Conservation (phyloP, 139 green algal species). For the Haematococcus sp. region DNA sequence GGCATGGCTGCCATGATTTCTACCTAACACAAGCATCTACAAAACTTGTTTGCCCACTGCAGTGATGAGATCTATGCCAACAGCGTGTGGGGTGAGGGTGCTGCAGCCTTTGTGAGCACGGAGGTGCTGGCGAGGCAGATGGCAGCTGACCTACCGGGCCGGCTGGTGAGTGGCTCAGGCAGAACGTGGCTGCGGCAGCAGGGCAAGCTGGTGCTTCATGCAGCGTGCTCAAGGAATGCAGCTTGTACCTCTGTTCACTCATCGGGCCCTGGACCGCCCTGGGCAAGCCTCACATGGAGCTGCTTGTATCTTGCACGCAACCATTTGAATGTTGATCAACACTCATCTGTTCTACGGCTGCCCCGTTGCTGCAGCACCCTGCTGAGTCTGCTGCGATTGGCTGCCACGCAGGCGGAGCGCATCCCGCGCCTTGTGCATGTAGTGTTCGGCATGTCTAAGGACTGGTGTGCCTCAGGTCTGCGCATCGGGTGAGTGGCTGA, state of each 20-base stretch:
- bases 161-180: not conserved
- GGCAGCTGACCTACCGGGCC: conserved; percentile 14
- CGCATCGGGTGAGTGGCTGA: conserved; percentile 45
- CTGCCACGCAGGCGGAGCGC: conserved; percentile 8
- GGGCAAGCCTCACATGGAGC: too few species aligned
- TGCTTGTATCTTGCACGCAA: too few species aligned
- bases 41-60: conserved; percentile 4
- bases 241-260: too few species aligned
- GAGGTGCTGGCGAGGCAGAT: conserved; percentile 42
- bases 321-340: too few species aligned
- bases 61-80: conserved; percentile 82
- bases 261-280: too few species aligned
- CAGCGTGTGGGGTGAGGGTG: conserved; percentile 47
- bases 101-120: conserved; percentile 30
- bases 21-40: too few species aligned
- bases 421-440: conserved; percentile 44
- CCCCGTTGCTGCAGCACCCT: not conserved
- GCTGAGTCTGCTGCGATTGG: not conserved
- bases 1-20: too few species aligned
- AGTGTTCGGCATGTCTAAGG: conserved; percentile 34
- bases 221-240: too few species aligned
- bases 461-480: conserved; percentile 59
- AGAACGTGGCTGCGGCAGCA: too few species aligned
- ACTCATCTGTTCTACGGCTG: not conserved
- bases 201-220: too few species aligned